Evolutionary conservation across 352 stramenopile species (phyloP).

Genomic region (Globisporangium canariense): DNA sequence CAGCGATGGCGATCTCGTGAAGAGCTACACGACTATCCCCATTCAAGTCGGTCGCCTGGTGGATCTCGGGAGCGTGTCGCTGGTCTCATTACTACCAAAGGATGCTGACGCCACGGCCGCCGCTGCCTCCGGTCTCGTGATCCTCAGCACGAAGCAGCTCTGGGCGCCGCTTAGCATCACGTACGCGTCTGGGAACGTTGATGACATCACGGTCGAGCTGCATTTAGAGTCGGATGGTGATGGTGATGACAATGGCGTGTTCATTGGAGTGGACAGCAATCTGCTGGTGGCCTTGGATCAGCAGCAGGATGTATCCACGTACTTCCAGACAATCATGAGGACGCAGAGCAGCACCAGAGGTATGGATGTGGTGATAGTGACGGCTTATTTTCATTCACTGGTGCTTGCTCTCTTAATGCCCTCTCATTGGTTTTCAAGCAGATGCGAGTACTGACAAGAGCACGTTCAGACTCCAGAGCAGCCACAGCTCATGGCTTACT

Average conservation of each 20-base stretch:
- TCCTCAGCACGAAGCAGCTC: slow-evolving; percentile 13
- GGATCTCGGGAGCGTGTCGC: slow-evolving; percentile 16
- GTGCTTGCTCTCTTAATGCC: no score
- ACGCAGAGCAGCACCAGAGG: background rate
- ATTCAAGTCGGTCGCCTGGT: slow-evolving; percentile 17
- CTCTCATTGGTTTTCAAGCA: background rate
- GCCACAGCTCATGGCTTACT: slow-evolving; percentile 10
- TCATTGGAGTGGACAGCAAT: slow-evolving; percentile 23
- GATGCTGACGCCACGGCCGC: background rate
- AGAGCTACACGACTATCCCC: slow-evolving; percentile 13
- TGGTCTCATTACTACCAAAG: slow-evolving; percentile 4
- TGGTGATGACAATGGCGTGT: slow-evolving; percentile 13
- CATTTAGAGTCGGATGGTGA: slow-evolving; percentile 12
- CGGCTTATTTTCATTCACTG: no score
- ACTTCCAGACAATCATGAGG: slow-evolving; percentile 16
- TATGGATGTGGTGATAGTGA: background rate
- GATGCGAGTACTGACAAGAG: background rate
- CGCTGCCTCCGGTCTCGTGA: slow-evolving; percentile 6
- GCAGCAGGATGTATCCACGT: background rate
- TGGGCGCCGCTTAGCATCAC: slow-evolving; percentile 10
- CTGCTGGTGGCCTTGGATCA: background rate
- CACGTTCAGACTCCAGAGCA: slow-evolving; percentile 6
- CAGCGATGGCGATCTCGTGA: background rate
- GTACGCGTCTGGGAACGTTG: slow-evolving; percentile 19
- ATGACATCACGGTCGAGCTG: slow-evolving; percentile 20